Evolutionary conservation across 169 alveolate species (phyloP).

Genomic region (Eimeria falciformis): DNA sequence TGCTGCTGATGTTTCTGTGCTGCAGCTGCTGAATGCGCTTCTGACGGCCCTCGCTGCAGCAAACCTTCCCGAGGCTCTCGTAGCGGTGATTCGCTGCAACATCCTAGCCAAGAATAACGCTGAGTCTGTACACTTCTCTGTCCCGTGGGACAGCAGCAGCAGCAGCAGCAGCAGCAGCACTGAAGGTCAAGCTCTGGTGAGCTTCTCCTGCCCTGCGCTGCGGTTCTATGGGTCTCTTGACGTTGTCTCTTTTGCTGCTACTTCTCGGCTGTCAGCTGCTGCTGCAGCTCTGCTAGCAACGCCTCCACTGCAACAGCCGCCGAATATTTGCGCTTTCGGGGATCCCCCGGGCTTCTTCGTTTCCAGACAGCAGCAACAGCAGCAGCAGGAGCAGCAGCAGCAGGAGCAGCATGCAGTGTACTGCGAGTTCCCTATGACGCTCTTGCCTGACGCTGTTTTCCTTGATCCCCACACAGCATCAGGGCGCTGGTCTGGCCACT

Average conservation of each 20-base stretch:
- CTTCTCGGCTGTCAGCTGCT: constrained; percentile 47
- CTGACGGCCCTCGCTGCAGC: constrained; percentile 58
- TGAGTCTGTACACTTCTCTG: constrained; percentile 25
- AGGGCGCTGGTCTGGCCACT: constrained; percentile 13
- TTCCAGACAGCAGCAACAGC: not conserved
- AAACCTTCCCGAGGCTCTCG: constrained; percentile 31
- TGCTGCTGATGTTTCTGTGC: not conserved
- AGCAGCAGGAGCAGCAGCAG: constrained; percentile 45
- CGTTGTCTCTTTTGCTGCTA: constrained; percentile 43
- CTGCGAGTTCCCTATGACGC: not conserved
- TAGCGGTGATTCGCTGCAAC: constrained; percentile 57
- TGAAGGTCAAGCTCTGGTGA: not conserved
- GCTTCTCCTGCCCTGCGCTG: constrained; percentile 45
- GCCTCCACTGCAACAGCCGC: constrained; percentile 65
- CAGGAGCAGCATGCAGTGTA: constrained; percentile 41
- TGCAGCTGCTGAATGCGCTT: constrained; percentile 60
- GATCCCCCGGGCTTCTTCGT: constrained; percentile 25
- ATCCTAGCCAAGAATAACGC: not conserved
- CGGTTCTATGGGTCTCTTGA: constrained; percentile 57
- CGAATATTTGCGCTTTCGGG: constrained; percentile 33
- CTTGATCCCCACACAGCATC: not conserved
- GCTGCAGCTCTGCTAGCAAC: constrained; percentile 57
- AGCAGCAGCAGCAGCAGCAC: constrained; percentile 29
- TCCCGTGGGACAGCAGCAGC: constrained; percentile 64
- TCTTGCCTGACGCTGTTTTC: constrained; percentile 22